phyloP scores from a whole-genome alignment of 2,329 filamentous ascomycete genomes.

The Emmonsiellopsis sp. region DNA sequence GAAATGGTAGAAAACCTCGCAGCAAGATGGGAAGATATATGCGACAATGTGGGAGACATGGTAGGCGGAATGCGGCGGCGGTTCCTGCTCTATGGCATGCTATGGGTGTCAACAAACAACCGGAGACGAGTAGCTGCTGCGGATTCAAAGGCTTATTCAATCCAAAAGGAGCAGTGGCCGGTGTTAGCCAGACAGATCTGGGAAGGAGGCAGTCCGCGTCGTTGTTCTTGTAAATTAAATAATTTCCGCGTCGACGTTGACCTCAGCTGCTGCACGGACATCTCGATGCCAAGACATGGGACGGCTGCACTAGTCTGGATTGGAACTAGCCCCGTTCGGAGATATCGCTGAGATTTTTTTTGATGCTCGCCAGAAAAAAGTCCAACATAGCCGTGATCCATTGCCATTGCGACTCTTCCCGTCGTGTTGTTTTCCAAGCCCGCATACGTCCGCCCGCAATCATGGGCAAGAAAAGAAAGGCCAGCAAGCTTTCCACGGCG shows the following conservation, averaged over 20 bases:
- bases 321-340: not conserved
- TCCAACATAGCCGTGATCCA: too few relatives aligned
- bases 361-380: not conserved
- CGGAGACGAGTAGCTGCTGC: too few relatives aligned
- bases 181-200: too few relatives aligned
- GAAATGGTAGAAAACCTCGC: not conserved
- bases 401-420: not conserved
- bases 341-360: not conserved
- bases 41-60: not conserved
- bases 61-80: not conserved
- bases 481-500: conserved; percentile 35
- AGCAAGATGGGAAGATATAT: not conserved
- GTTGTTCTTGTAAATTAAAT: too few relatives aligned
- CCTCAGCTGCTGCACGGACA: too few relatives aligned
- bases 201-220: too few relatives aligned
- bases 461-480: conserved; percentile 60
- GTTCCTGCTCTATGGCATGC: not conserved
- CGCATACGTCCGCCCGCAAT: not conserved
- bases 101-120: too few relatives aligned
- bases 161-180: too few relatives aligned
- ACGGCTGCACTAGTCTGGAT: not conserved
- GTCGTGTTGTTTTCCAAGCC: not conserved
- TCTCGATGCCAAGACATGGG: not conserved
- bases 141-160: too few relatives aligned
- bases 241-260: too few relatives aligned